Conservation (phyloP, 2,329 filamentous ascomycete species). For the Cadophora malorum region DNA sequence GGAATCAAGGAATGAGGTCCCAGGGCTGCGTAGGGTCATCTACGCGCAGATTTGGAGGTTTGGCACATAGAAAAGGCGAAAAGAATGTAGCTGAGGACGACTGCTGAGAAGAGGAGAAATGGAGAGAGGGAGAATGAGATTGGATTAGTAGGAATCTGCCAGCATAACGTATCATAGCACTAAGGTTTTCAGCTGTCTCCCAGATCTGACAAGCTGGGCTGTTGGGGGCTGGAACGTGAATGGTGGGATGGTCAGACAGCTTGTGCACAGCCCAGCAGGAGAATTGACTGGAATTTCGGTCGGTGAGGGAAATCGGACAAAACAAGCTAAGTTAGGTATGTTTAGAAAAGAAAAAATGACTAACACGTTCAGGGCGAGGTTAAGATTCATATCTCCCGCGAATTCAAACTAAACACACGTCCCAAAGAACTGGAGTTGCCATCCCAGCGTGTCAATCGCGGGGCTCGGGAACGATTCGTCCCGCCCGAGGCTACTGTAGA, state of each 20-base stretch:
- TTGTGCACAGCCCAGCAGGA: constrained; percentile 5
- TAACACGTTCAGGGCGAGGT: too few relatives aligned
- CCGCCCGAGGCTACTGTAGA: constrained; percentile 11
- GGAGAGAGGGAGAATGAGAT: constrained; percentile 3
- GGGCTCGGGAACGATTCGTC: constrained; percentile 19
- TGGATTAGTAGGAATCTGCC: constrained; percentile 3
- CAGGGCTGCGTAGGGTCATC: constrained; percentile 16
- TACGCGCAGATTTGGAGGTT: constrained; percentile 19
- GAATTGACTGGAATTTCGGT: too few relatives aligned
- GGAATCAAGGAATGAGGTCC: constrained; percentile 3
- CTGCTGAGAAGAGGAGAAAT: not conserved
- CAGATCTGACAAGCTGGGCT: constrained; percentile 19
- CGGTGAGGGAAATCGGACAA: not conserved
- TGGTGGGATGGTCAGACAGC: not conserved
- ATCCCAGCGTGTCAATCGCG: constrained; percentile 7
- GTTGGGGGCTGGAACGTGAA: constrained; percentile 21
- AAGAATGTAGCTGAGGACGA: not conserved
- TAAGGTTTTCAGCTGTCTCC: constrained; percentile 21
- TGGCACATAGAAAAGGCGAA: constrained; percentile 18
- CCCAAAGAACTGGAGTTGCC: not conserved
- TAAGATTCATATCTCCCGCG: not conserved
- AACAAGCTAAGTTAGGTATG: too few relatives aligned
- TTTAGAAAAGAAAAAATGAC: too few relatives aligned
- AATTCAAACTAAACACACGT: not conserved
- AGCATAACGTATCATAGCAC: constrained; percentile 10